Evolutionary conservation across 345 rosid genomes (phyloP).

Genomic region (Psidium guajava): DNA sequence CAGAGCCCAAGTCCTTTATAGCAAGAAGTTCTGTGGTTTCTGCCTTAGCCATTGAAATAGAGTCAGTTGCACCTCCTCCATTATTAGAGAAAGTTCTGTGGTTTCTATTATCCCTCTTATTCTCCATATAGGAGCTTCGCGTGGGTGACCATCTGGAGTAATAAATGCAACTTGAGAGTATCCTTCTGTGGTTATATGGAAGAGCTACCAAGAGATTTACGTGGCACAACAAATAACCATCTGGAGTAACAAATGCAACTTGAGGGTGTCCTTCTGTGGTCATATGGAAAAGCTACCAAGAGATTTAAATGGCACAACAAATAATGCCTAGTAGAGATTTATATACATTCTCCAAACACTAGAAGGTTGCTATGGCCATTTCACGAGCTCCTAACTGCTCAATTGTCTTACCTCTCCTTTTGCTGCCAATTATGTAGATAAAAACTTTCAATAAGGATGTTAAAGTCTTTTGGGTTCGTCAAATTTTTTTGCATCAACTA

Average conservation of each 20-base stretch:
- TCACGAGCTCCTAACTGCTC: background rate
- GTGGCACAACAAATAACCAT: background rate
- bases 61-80: background rate
- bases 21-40: background rate
- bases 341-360: background rate
- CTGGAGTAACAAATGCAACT: background rate
- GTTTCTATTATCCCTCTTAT: background rate
- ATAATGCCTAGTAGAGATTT: background rate
- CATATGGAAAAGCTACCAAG: background rate
- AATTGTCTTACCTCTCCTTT: background rate
- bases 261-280: background rate
- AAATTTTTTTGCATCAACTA: background rate
- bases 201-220: background rate
- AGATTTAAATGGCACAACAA: background rate
- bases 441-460: background rate
- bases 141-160: background rate
- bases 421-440: background rate
- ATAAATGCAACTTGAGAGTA: background rate
- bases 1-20: background rate
- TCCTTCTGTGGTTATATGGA: background rate
- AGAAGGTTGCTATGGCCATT: background rate
- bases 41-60: background rate
- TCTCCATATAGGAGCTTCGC: background rate
- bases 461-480: background rate
- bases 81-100: background rate